phyloP scores from a whole-genome alignment of 2,329 filamentous ascomycete species.

The Colletotrichum tropicicola region DNA sequence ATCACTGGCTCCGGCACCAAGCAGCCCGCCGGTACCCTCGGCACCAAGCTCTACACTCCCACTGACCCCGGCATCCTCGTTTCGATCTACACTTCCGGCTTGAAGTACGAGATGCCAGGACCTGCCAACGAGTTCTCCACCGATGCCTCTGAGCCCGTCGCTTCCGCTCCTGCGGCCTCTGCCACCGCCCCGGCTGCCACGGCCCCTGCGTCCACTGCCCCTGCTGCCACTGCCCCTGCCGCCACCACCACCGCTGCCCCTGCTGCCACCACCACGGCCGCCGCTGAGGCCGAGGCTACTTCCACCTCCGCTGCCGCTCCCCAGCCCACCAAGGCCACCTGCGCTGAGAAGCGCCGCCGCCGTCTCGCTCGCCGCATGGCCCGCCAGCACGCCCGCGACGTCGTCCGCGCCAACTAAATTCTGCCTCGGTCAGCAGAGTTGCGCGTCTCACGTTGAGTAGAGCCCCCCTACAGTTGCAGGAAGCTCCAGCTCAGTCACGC shows the following conservation, averaged over 20 bases:
- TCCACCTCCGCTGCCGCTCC: conserved; percentile 4
- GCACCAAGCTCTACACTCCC: conserved; percentile 45
- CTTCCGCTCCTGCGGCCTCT: conserved; percentile 22
- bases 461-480: background rate
- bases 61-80: conserved; percentile 45
- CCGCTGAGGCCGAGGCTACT: background rate
- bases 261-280: background rate
- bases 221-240: conserved; percentile 24
- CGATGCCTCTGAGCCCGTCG: conserved; percentile 34
- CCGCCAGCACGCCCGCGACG: conserved; percentile 31
- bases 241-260: conserved; percentile 23
- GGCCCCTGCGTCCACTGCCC: conserved; percentile 33
- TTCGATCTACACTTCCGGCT: conserved; percentile 41
- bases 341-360: conserved; percentile 29
- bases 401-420: conserved; percentile 17
- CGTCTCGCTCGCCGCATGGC: conserved; percentile 27
- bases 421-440: too few relatives aligned
- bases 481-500: background rate
- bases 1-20: conserved; percentile 49
- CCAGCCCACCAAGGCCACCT: conserved; percentile 25
- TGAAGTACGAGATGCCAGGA: conserved; percentile 43
- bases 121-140: conserved; percentile 30
- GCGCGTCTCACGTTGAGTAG: background rate
- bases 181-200: conserved; percentile 32
- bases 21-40: conserved; percentile 40